Percentiles rank a stretch among this genome's conserved stretches.
Evolutionary conservation across 2,329 filamentous ascomycete species (phyloP).

Genomic region (Aureobasidium sp.): DNA sequence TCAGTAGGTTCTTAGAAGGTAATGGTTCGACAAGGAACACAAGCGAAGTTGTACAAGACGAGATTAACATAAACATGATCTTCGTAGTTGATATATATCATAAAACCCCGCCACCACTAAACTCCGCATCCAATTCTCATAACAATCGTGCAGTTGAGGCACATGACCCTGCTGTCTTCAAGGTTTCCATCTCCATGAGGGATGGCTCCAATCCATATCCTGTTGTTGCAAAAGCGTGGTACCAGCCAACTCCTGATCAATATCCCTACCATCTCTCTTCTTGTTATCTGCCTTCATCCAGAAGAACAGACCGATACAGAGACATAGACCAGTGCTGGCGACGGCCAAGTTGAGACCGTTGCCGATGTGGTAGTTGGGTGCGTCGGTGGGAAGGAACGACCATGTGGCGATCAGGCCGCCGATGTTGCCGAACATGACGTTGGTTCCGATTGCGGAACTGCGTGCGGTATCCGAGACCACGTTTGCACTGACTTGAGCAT

Average conservation of each 20-base stretch:
- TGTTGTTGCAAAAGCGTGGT: constrained; percentile 60
- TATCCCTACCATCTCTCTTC: constrained; percentile 58
- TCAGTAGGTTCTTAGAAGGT: no score
- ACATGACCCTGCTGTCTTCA: constrained; percentile 22
- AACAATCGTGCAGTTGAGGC: neutral
- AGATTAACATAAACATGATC: neutral
- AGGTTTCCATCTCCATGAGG: constrained; percentile 68
- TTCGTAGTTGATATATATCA: neutral
- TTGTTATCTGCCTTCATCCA: constrained; percentile 73
- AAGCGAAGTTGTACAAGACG: no score
- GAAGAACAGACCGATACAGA: constrained; percentile 48
- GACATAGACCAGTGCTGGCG: constrained; percentile 60
- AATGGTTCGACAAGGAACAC: no score
- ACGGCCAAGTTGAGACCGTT: constrained; percentile 76
- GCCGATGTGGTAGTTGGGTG: constrained; percentile 73
- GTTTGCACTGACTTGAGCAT: constrained; percentile 74
- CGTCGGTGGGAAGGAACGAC: constrained; percentile 68
- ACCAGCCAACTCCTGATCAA: constrained; percentile 63
- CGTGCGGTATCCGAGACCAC: constrained; percentile 77
- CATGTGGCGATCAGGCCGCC: constrained; percentile 53
- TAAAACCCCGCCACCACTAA: neutral
- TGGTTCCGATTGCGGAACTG: constrained; percentile 70
- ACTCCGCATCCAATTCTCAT: neutral
- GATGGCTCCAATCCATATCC: constrained; percentile 73
- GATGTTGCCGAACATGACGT: constrained; percentile 79